Percentiles rank a stretch among this genome's conserved stretches.
These are phyloP conservation scores for Passiflora organensis DNA, from an alignment of 345 rosid genomes.

Conservation along the genomic window DNA sequence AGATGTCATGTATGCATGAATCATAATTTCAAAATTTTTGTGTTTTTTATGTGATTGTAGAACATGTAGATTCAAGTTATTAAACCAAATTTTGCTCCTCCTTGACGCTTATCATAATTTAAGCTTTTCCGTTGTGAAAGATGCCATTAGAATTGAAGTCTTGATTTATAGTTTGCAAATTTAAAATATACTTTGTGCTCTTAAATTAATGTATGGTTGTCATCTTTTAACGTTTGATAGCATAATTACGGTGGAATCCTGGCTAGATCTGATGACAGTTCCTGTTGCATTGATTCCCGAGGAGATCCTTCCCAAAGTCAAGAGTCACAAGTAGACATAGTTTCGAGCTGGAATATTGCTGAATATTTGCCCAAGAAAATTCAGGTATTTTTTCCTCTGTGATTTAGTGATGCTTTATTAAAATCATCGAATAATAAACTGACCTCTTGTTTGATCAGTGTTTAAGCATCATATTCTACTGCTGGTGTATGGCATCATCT, in stretches of 20 bases:
- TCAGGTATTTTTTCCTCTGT: conserved; percentile 40
- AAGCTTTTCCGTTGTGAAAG: no score
- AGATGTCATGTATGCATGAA: neutral
- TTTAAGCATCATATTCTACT: neutral
- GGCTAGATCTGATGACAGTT: conserved; percentile 48
- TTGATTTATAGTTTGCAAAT: neutral
- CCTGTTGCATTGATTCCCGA: conserved; percentile 16
- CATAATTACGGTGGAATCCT: conserved; percentile 86
- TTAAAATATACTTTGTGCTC: no score
- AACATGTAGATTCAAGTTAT: no score
- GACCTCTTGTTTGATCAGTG: neutral
- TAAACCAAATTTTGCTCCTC: no score
- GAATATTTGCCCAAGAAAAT: conserved; percentile 72
- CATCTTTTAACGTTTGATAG: conserved; percentile 36
- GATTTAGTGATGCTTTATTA: neutral
- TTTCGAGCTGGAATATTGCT: conserved; percentile 83
- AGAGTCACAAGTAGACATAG: conserved; percentile 61
- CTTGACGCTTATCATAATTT: no score
- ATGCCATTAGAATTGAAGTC: neutral
- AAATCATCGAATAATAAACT: neutral
- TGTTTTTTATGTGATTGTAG: no score
- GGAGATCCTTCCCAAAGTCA: conserved; percentile 20
- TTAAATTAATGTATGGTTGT: conserved; percentile 3
- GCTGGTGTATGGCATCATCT: neutral
- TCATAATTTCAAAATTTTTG: neutral